Conservation (phyloP, 139 green algal genomes). For the Monoraphidium neglectum region DNA sequence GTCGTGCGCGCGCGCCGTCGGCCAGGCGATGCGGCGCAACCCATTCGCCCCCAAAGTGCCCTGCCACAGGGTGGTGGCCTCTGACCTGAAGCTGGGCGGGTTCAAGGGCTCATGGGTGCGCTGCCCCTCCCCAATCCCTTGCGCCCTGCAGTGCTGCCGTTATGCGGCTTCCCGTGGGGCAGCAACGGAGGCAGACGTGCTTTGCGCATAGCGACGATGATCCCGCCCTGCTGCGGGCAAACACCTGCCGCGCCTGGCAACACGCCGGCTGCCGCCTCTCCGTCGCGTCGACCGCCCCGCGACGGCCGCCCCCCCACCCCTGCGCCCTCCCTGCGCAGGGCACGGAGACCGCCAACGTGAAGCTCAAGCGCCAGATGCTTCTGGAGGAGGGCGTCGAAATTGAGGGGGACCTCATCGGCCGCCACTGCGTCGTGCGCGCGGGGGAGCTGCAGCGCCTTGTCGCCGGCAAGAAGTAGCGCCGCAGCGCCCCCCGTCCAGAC, state of each 20-base stretch:
- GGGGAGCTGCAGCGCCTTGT: too few relatives aligned
- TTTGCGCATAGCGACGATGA: neutral
- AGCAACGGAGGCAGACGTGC: neutral
- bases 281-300: neutral
- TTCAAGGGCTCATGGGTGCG: slow-evolving; percentile 70
- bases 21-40: slow-evolving; percentile 75
- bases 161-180: too few relatives aligned
- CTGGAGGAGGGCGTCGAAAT: slow-evolving; percentile 63
- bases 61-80: slow-evolving; percentile 79
- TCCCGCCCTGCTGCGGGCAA: neutral
- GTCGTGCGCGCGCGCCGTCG: slow-evolving; percentile 64
- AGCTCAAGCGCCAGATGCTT: slow-evolving; percentile 58
- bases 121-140: too few relatives aligned
- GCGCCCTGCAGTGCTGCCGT: too few relatives aligned
- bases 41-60: slow-evolving; percentile 75
- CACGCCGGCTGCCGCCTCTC: too few relatives aligned
- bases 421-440: too few relatives aligned
- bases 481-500: too few relatives aligned
- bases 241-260: neutral
- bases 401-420: slow-evolving; percentile 30
- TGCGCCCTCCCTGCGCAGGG: slow-evolving; percentile 26
- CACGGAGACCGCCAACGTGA: slow-evolving; percentile 33
- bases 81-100: slow-evolving; percentile 65
- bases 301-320: neutral
- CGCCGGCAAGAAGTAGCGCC: too few relatives aligned